Evolutionary conservation across 768 basidiomycete genomes (phyloP).

Genomic region (Neoboletus magnificus): DNA sequence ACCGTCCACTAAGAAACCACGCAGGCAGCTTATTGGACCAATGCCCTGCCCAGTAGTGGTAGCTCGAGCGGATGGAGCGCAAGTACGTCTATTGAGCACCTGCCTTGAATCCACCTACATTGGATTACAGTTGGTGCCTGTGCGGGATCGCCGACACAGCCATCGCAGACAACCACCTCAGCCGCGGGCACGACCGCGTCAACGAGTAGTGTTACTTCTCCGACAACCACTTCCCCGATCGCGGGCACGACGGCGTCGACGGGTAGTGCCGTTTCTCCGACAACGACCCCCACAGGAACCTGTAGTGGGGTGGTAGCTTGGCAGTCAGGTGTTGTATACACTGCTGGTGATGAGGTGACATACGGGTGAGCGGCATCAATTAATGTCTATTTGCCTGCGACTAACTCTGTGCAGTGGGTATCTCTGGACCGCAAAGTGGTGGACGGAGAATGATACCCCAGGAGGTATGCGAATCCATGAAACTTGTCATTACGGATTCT

Average conservation of each 20-base stretch:
- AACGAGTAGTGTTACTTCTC: constrained; percentile 8
- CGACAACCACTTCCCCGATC: constrained; percentile 18
- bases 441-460: constrained; percentile 57
- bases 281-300: constrained; percentile 29
- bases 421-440: constrained; percentile 56
- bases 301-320: constrained; percentile 54
- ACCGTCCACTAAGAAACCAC: background rate
- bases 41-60: constrained; percentile 44
- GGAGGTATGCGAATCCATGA: constrained; percentile 27
- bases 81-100: constrained; percentile 38
- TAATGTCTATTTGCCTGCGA: background rate
- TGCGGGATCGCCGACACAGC: constrained; percentile 7
- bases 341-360: constrained; percentile 48
- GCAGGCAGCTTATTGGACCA: constrained; percentile 62
- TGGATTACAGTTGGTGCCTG: constrained; percentile 22
- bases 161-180: constrained; percentile 16
- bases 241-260: constrained; percentile 8
- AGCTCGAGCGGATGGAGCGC: constrained; percentile 62
- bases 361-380: constrained; percentile 42
- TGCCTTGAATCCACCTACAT: background rate
- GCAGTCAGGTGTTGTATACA: constrained; percentile 43
- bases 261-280: constrained; percentile 12
- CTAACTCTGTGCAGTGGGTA: constrained; percentile 15
- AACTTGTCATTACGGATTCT: background rate
- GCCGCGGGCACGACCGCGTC: constrained; percentile 6